Conservation (phyloP, 1,284 basidiomycete species). For the Puccinia brachypodii region DNA sequence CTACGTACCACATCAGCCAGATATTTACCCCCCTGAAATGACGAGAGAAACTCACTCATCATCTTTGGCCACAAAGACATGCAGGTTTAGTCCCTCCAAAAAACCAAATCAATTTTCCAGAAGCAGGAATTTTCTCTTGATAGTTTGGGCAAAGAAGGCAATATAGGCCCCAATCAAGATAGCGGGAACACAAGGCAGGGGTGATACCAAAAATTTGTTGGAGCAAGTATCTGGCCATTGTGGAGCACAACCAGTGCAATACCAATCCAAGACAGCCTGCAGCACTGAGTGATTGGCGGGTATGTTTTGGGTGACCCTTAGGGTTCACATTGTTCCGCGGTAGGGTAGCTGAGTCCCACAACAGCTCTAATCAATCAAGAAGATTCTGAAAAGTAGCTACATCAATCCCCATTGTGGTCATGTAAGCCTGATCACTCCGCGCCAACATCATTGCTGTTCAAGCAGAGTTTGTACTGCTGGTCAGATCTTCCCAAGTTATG, state of each 20-base stretch:
- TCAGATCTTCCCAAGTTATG: no score
- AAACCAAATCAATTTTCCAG: conserved; percentile 60
- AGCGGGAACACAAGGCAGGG: background rate
- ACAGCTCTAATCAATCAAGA: background rate
- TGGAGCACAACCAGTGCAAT: conserved; percentile 61
- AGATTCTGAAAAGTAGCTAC: background rate
- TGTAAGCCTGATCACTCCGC: background rate
- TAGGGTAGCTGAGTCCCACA: conserved; percentile 54
- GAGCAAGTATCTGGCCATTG: conserved; percentile 59
- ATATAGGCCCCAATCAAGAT: background rate
- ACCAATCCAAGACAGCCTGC: conserved; percentile 61
- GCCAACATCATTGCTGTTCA: background rate
- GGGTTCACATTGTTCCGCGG: conserved; percentile 56
- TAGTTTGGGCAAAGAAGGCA: background rate
- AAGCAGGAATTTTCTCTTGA: conserved; percentile 50
- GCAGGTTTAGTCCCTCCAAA: conserved; percentile 56
- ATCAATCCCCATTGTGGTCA: background rate
- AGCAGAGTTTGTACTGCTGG: background rate
- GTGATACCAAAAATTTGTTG: conserved; percentile 54
- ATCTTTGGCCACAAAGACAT: conserved; percentile 55
- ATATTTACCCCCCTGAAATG: background rate
- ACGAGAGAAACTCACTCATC: conserved; percentile 53
- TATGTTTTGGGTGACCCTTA: conserved; percentile 55
- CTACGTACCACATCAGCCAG: no score
- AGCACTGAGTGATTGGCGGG: conserved; percentile 60